phyloP scores from a whole-genome alignment of 2,329 filamentous ascomycete genomes.

The Ophiostoma novo-ulmi region DNA sequence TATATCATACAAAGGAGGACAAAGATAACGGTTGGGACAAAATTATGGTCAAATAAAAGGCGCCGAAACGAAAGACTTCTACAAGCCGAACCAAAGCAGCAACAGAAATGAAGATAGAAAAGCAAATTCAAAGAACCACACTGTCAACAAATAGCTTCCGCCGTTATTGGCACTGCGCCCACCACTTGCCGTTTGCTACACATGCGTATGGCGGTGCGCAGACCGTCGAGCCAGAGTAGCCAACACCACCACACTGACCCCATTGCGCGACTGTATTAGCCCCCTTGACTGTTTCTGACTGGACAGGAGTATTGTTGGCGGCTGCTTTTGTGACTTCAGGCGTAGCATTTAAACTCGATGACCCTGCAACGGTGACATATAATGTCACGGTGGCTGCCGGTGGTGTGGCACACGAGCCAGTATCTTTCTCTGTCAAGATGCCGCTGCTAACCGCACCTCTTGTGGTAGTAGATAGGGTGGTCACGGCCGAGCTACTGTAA shows the following conservation, averaged over 20 bases:
- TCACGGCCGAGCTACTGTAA: background rate
- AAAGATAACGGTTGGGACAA: background rate
- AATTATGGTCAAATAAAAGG: background rate
- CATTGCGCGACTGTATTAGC: constrained; percentile 33
- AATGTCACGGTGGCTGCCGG: constrained; percentile 2
- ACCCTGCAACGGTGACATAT: background rate
- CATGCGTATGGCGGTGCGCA: constrained; percentile 35
- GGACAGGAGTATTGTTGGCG: background rate
- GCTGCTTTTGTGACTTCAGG: background rate
- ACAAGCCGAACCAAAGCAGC: background rate
- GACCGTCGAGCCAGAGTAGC: constrained; percentile 34
- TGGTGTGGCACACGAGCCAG: background rate
- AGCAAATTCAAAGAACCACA: background rate
- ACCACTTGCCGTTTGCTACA: constrained; percentile 32
- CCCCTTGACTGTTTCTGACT: background rate
- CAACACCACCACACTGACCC: constrained; percentile 37
- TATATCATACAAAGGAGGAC: background rate
- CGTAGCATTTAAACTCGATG: background rate
- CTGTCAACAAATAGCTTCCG: background rate
- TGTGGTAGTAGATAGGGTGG: background rate
- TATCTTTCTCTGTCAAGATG: background rate
- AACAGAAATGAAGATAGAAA: background rate
- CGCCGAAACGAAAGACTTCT: background rate
- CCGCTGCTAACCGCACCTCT: background rate
- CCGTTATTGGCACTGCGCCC: constrained; percentile 34